phyloP scores from a whole-genome alignment of 768 basidiomycete species.

The Rhizopogon vulgaris region DNA sequence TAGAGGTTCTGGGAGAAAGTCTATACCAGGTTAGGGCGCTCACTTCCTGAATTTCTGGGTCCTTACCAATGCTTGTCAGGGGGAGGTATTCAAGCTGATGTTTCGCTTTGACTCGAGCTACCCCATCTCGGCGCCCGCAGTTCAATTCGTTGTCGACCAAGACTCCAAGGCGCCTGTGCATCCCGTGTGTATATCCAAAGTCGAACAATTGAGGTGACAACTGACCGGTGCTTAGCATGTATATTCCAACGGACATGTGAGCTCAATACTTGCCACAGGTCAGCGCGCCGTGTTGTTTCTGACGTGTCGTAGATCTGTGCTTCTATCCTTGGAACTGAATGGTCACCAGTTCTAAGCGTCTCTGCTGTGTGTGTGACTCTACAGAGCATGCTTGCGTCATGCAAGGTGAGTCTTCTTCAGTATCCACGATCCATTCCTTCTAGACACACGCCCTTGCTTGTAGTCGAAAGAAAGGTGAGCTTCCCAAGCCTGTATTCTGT shows the following conservation, averaged over 20 bases:
- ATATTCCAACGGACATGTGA: constrained; percentile 83
- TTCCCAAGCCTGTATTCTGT: not conserved
- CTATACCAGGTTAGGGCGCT: constrained; percentile 54
- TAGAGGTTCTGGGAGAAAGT: constrained; percentile 82
- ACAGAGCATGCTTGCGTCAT: constrained; percentile 90
- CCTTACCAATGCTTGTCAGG: constrained; percentile 33
- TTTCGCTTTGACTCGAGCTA: constrained; percentile 80
- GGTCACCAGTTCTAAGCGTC: constrained; percentile 86
- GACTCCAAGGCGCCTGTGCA: constrained; percentile 66
- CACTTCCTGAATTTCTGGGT: constrained; percentile 1
- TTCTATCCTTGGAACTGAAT: constrained; percentile 83
- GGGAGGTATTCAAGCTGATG: constrained; percentile 69
- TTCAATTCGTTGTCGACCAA: constrained; percentile 73
- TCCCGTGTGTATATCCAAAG: constrained; percentile 47
- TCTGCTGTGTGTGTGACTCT: constrained; percentile 78
- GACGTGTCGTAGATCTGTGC: constrained; percentile 64
- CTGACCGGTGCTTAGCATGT: constrained; percentile 52
- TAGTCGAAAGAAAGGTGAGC: constrained; percentile 62
- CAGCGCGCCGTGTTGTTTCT: constrained; percentile 10
- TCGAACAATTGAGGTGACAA: not conserved
- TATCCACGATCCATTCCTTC: not conserved
- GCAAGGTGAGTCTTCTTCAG: constrained; percentile 53
- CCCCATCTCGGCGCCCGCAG: constrained; percentile 84
- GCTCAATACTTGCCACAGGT: constrained; percentile 13
- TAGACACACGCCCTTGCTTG: not conserved